A percentile compares a stretch with the other conserved stretches of the same genome.
phyloP scores from a whole-genome alignment of 495 filamentous ascomycete species.

The Rhizodiscina lignyota region DNA sequence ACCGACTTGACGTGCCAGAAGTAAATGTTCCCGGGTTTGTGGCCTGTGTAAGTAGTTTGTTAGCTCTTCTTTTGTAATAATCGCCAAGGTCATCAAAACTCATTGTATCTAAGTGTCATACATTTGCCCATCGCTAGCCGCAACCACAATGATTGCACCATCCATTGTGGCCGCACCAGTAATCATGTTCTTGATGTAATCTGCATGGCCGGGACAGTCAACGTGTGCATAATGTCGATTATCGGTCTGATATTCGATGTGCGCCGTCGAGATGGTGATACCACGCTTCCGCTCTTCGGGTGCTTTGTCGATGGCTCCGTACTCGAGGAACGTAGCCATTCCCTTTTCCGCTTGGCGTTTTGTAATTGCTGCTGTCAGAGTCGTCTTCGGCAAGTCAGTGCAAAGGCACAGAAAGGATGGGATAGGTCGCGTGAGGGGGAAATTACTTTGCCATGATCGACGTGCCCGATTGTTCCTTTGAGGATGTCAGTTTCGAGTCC shows the following conservation, averaged over 20 bases:
- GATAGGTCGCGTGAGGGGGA: neutral
- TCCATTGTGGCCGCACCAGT: conserved; percentile 96
- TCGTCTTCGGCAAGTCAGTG: conserved; percentile 48
- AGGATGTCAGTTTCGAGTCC: conserved; percentile 1
- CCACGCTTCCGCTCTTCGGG: conserved; percentile 98
- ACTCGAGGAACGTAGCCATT: conserved; percentile 82
- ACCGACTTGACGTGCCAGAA: conserved; percentile 94
- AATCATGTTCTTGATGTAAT: conserved; percentile 99
- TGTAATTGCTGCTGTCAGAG: conserved; percentile 93
- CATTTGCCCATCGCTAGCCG: conserved; percentile 98
- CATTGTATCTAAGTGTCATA: conserved; percentile 23
- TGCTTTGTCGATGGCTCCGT: conserved; percentile 95
- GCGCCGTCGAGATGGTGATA: conserved; percentile 96
- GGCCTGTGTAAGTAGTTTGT: conserved; percentile 55
- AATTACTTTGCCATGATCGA: conserved; percentile 94
- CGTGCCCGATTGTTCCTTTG: conserved; percentile 90
- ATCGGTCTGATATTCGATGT: conserved; percentile 95
- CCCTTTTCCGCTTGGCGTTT: conserved; percentile 93
- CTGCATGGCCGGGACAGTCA: conserved; percentile 97
- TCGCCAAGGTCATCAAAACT: neutral
- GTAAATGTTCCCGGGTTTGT: conserved; percentile 94
- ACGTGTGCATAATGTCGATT: conserved; percentile 94
- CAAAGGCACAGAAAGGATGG: conserved; percentile 1
- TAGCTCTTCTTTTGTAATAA: conserved; percentile 15
- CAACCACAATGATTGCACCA: conserved; percentile 95